Evolutionary conservation across 2,329 filamentous ascomycete species (phyloP).

Genomic region (Aspergillus sp.): DNA sequence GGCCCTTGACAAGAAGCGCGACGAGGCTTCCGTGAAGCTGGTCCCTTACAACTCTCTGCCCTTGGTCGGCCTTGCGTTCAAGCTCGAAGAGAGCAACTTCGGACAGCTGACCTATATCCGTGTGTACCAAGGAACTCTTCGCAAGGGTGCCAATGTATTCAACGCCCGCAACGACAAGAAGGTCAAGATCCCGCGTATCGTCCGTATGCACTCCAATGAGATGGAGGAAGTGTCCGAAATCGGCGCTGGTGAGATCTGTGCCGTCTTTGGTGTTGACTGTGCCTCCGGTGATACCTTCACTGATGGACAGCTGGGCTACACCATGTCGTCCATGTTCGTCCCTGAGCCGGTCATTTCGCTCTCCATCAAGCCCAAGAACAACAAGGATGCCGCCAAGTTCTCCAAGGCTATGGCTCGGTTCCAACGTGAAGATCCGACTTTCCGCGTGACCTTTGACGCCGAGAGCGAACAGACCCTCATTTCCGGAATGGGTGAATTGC

Average conservation of each 20-base stretch:
- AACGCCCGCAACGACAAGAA: slow-evolving; percentile 95
- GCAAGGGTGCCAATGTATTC: slow-evolving; percentile 85
- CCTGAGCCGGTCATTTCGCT: slow-evolving; percentile 97
- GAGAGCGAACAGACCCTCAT: slow-evolving; percentile 98
- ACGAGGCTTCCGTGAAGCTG: slow-evolving; percentile 78
- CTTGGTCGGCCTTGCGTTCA: slow-evolving; percentile 95
- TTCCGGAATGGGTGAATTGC: slow-evolving; percentile 95
- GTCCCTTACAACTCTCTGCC: slow-evolving; percentile 91
- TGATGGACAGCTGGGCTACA: slow-evolving; percentile 86
- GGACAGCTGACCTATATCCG: slow-evolving; percentile 97
- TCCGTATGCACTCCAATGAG: slow-evolving; percentile 99
- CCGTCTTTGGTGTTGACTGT: slow-evolving; percentile 96
- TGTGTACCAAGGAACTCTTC: slow-evolving; percentile 90
- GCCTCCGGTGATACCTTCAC: slow-evolving; percentile 98
- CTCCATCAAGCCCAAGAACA: slow-evolving; percentile 93
- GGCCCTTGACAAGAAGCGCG: slow-evolving; percentile 77
- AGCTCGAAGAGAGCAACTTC: slow-evolving; percentile 98
- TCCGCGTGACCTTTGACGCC: slow-evolving; percentile 86
- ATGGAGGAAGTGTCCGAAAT: slow-evolving; percentile 96
- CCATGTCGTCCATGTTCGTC: slow-evolving; percentile 96
- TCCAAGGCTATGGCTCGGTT: slow-evolving; percentile 98
- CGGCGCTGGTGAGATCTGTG: slow-evolving; percentile 95
- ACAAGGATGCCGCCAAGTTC: slow-evolving; percentile 89
- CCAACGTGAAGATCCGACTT: slow-evolving; percentile 96
- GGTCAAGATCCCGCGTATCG: slow-evolving; percentile 93